phyloP scores from a whole-genome alignment of 192 early-diverging fungal species.

The Endogone sp. region DNA sequence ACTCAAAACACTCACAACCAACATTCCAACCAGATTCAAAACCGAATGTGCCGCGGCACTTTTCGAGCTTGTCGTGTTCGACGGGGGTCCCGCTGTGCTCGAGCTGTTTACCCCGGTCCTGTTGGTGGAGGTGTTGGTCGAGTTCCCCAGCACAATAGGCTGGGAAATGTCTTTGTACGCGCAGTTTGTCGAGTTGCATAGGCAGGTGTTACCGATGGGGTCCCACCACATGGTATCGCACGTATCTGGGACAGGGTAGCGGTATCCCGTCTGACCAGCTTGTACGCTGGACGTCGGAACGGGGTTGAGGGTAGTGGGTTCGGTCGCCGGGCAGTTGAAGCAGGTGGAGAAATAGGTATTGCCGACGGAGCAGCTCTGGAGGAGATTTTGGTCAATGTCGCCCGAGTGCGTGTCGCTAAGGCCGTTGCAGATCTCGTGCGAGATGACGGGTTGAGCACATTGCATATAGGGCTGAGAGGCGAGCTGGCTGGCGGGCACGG shows the following conservation, averaged over 20 bases:
- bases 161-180: constrained; percentile 42
- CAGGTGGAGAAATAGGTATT: constrained; percentile 47
- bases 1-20: no score
- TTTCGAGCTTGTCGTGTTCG: no score
- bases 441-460: constrained; percentile 50
- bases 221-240: constrained; percentile 73
- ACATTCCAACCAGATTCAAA: no score
- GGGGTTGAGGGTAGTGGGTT: constrained; percentile 36
- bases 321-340: constrained; percentile 45
- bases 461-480: constrained; percentile 61
- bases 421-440: constrained; percentile 71
- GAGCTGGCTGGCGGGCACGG: constrained; percentile 65
- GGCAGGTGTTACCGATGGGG: constrained; percentile 50
- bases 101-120: no score
- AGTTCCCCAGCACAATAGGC: no score
- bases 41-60: no score
- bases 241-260: constrained; percentile 48
- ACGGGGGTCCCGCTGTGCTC: no score
- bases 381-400: constrained; percentile 23
- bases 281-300: constrained; percentile 28
- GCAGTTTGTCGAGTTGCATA: constrained; percentile 52
- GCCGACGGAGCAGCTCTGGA: constrained; percentile 44
- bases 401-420: constrained; percentile 40
- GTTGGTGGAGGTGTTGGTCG: not conserved
- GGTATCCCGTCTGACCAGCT: constrained; percentile 22